Conservation (phyloP, 805 yeast genomes). For the Kurtzmaniella fragi region DNA sequence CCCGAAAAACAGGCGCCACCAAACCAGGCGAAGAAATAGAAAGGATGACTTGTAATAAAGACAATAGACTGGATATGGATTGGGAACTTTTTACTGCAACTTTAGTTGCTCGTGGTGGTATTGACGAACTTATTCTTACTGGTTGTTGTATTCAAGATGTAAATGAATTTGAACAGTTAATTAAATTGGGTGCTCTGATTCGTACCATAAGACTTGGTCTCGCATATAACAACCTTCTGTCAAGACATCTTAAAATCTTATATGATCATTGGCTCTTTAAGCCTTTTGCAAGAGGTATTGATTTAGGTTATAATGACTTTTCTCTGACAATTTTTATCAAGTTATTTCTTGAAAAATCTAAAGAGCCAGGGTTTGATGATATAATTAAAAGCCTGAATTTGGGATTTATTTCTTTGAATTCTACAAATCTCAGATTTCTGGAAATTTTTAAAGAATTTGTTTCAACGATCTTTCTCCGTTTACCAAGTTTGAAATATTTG, state of each 20-base stretch:
- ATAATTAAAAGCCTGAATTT: constrained; percentile 18
- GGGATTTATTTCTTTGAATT: constrained; percentile 56
- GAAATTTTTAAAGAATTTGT: constrained; percentile 45
- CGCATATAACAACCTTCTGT: constrained; percentile 64
- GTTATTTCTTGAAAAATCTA: constrained; percentile 29
- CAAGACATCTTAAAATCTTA: constrained; percentile 50
- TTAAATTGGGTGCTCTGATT: constrained; percentile 50
- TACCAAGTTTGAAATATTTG: constrained; percentile 60
- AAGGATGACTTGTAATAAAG: constrained; percentile 44
- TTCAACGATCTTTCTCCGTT: constrained; percentile 45
- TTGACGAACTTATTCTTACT: constrained; percentile 73
- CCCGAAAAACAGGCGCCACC: constrained; percentile 11
- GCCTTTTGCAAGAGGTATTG: constrained; percentile 60
- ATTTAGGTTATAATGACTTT: constrained; percentile 78
- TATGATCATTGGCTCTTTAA: constrained; percentile 54
- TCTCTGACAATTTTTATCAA: constrained; percentile 28
- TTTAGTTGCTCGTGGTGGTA: constrained; percentile 59
- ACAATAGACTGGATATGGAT: constrained; percentile 70
- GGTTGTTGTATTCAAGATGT: constrained; percentile 65
- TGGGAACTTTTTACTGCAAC: constrained; percentile 78
- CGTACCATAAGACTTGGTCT: constrained; percentile 65
- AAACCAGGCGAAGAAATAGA: constrained; percentile 17
- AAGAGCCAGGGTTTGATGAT: constrained; percentile 13
- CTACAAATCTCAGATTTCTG: constrained; percentile 53
- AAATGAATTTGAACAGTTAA: constrained; percentile 47